Percentiles rank a stretch among this genome's conserved stretches.
These are phyloP conservation scores for Sporothrix phasma DNA, from an alignment of 2,329 filamentous ascomycete genomes.

Conservation along the genomic window DNA sequence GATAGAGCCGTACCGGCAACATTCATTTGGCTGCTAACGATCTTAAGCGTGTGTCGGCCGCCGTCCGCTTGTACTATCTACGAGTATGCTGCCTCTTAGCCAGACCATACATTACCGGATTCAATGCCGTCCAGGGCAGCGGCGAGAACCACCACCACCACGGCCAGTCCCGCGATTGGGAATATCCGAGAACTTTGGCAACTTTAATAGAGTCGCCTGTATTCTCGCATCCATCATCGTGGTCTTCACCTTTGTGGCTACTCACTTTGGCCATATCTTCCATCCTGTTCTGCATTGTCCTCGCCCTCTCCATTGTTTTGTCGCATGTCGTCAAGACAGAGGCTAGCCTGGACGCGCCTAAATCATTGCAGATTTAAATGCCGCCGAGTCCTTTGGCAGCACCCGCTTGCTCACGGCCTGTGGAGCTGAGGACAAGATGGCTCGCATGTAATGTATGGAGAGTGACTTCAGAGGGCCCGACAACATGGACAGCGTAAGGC, in stretches of 20 bases:
- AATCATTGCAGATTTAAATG: slow-evolving; percentile 47
- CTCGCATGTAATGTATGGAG: slow-evolving; percentile 46
- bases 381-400: slow-evolving; percentile 49
- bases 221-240: slow-evolving; percentile 44
- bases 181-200: slow-evolving; percentile 53
- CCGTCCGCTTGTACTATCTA: slow-evolving; percentile 56
- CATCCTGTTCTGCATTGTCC: slow-evolving; percentile 44
- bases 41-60: slow-evolving; percentile 50
- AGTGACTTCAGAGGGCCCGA: slow-evolving; percentile 45
- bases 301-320: slow-evolving; percentile 39
- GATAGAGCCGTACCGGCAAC: no score
- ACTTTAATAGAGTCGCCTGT: slow-evolving; percentile 47
- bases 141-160: slow-evolving; percentile 53
- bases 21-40: no score
- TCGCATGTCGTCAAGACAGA: slow-evolving; percentile 48
- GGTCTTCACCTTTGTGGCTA: slow-evolving; percentile 49
- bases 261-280: slow-evolving; percentile 50
- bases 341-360: slow-evolving; percentile 40
- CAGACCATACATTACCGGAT: slow-evolving; percentile 60
- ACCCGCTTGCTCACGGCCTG: slow-evolving; percentile 55
- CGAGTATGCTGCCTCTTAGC: slow-evolving; percentile 49
- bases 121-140: slow-evolving; percentile 53
- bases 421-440: slow-evolving; percentile 47
- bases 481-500: slow-evolving; percentile 38
- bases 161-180: slow-evolving; percentile 55